Evolutionary conservation across 108 stramenopile species (phyloP).

Genomic region (Cylindrotheca closterium): DNA sequence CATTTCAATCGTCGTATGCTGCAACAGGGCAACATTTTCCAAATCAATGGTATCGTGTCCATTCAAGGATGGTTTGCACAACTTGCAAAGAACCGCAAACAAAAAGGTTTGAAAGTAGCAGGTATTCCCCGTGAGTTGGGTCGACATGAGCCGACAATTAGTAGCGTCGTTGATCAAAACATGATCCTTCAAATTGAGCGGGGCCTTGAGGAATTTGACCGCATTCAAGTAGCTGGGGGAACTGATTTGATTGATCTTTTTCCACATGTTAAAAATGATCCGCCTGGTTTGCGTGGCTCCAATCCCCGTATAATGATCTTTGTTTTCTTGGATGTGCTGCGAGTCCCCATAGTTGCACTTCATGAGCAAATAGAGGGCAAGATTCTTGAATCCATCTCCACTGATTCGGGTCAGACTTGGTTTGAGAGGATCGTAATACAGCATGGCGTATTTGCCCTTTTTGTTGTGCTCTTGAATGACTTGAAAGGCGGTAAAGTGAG

Average conservation of each 20-base stretch:
- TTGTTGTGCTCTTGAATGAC: slow-evolving; percentile 2
- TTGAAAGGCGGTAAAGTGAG: slow-evolving; percentile 32
- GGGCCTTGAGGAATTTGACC: slow-evolving; percentile 1
- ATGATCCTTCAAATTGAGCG: slow-evolving; percentile 11
- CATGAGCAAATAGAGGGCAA: slow-evolving; percentile 18
- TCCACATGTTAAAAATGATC: slow-evolving; percentile 26
- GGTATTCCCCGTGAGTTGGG: slow-evolving; percentile 29
- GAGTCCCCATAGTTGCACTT: slow-evolving; percentile 38
- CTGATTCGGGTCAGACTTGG: slow-evolving; percentile 2
- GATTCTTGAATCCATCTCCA: slow-evolving; percentile 11
- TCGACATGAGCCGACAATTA: slow-evolving; percentile 23
- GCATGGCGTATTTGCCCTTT: background rate
- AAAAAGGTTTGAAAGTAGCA: slow-evolving; percentile 34
- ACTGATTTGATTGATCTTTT: slow-evolving; percentile 20
- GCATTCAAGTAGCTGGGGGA: slow-evolving; percentile 6
- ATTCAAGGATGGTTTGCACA: slow-evolving; percentile 9
- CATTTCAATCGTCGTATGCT: slow-evolving; percentile 8
- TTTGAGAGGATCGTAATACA: slow-evolving; percentile 32
- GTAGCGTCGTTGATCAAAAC: slow-evolving; percentile 23
- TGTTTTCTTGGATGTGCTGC: slow-evolving; percentile 26
- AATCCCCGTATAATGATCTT: slow-evolving; percentile 29
- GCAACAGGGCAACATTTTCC: slow-evolving; percentile 2
- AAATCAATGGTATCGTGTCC: slow-evolving; percentile 16
- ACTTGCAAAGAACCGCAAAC: slow-evolving; percentile 27
- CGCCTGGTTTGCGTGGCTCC: slow-evolving; percentile 5